Base-by-base conservation (phyloP, 1,284 basidiomycete species). In the Sporisorium sorghi region DNA sequence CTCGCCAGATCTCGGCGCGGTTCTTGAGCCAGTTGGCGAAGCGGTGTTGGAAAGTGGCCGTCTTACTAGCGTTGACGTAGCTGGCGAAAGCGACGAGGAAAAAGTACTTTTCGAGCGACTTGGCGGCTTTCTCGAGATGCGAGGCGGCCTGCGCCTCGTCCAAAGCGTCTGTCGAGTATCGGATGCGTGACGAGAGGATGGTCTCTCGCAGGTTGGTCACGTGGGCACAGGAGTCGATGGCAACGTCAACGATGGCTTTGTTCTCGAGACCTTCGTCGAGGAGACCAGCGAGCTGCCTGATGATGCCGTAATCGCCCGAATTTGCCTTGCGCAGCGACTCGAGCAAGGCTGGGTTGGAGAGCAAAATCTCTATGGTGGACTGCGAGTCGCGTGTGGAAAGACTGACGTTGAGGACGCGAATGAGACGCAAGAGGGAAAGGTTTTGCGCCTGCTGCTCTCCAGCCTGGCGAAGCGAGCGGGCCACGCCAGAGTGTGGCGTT, bases 81-180 rank as follows among this genome's bases (percentile, higher is more conserved):
- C 91, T 93, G 2, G 94, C 91, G 81, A 98, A 99, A 0, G 93
- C 92, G 65, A 99, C 92, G 69, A 96, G 89, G 86, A 98, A 98
- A 86, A 97, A 97, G 83, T 89, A 89, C 72, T 87, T 87, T 73
- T 89, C 88, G 24, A 89, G 85, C 5, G 87, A 75, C 54, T 80
- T 81, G 43, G 70, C 72, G 9, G 83, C 83, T 37, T 76, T 78
- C 30, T 76, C 63, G 48, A 84, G 73, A 24, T 77, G 76, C n/a
- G 54, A 43, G 2, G 73, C 43, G 15, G 77, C 69, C 35, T 76
- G 62, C 4, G 61, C 66, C 37, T 76, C 77, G 43, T 80, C 73
- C 10, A 78, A 56, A 2, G 76, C 73, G 28, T 67, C 72, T 5
- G 77, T 78, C n/a, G 79, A 79, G 48, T 83, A 83, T 5, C 60